These are phyloP conservation scores for Turritis glabra DNA, from an alignment of 345 rosid species.

Conservation along the genomic window DNA sequence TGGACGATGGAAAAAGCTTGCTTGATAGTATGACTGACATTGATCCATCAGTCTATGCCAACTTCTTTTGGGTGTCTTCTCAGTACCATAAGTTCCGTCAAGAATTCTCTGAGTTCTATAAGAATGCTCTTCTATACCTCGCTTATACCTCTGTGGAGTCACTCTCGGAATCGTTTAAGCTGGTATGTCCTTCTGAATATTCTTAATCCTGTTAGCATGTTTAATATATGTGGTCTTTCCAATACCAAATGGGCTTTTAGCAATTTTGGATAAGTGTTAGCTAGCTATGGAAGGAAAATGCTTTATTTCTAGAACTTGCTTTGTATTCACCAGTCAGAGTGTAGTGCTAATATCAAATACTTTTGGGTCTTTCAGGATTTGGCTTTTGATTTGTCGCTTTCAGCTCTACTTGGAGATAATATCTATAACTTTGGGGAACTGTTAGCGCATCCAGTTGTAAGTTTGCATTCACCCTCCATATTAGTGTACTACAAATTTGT, in stretches of 20 bases:
- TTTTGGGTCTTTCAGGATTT: slow-evolving; percentile 60
- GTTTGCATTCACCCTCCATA: slow-evolving; percentile 1
- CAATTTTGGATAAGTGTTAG: background rate
- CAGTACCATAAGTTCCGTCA: slow-evolving; percentile 51
- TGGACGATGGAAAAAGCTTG: slow-evolving; percentile 80
- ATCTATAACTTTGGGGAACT: slow-evolving; percentile 97
- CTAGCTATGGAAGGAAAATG: background rate
- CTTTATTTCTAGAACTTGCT: background rate
- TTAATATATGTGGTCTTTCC: background rate
- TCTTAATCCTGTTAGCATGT: background rate
- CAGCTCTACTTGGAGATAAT: slow-evolving; percentile 94
- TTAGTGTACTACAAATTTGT: background rate
- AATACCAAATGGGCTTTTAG: background rate
- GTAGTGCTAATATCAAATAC: background rate
- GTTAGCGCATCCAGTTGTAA: slow-evolving; percentile 97
- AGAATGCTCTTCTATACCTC: slow-evolving; percentile 41
- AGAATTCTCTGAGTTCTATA: slow-evolving; percentile 44
- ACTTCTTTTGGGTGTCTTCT: slow-evolving; percentile 89
- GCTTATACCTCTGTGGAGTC: slow-evolving; percentile 46
- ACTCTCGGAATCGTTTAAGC: slow-evolving; percentile 40
- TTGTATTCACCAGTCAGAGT: background rate
- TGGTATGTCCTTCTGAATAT: slow-evolving; percentile 24
- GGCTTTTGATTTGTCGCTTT: slow-evolving; percentile 94
- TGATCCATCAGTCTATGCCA: slow-evolving; percentile 95
- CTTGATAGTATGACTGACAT: slow-evolving; percentile 96